Percentiles rank a stretch among this genome's conserved stretches.
These are phyloP conservation scores for Thalassiosira ordinaria DNA, from an alignment of 352 stramenopile species.

Conservation along the genomic window DNA sequence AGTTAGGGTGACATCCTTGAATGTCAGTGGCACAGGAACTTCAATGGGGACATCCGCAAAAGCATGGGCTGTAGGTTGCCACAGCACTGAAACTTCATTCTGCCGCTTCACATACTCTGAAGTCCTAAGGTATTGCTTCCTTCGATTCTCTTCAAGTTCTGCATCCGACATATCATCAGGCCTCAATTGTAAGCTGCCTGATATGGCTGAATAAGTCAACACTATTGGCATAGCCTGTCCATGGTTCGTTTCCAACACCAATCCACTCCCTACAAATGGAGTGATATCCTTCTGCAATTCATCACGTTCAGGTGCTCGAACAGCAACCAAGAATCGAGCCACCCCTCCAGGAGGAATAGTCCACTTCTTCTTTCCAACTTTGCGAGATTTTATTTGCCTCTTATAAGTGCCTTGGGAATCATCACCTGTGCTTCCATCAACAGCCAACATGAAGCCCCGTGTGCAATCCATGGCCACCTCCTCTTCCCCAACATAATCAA, in stretches of 20 bases:
- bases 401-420: constrained; percentile 31
- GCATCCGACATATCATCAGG: constrained; percentile 11
- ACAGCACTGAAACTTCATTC: no score
- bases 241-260: constrained; percentile 77
- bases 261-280: constrained; percentile 72
- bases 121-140: background rate
- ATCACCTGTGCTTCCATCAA: no score
- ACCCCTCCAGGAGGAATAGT: constrained; percentile 74
- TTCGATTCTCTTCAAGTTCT: background rate
- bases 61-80: no score
- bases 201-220: constrained; percentile 68
- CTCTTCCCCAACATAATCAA: constrained; percentile 20
- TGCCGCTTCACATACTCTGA: background rate
- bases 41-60: background rate
- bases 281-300: constrained; percentile 78
- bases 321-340: constrained; percentile 69
- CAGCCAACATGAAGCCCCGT: constrained; percentile 49
- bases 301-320: constrained; percentile 53
- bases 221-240: constrained; percentile 79
- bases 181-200: constrained; percentile 68
- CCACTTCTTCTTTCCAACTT: constrained; percentile 55
- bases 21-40: constrained; percentile 30
- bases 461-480: constrained; percentile 39
- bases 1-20: constrained; percentile 17
- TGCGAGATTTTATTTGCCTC: constrained; percentile 42